phyloP scores from a whole-genome alignment of 164 flowering plant species.

The Houttuynia cordata region DNA sequence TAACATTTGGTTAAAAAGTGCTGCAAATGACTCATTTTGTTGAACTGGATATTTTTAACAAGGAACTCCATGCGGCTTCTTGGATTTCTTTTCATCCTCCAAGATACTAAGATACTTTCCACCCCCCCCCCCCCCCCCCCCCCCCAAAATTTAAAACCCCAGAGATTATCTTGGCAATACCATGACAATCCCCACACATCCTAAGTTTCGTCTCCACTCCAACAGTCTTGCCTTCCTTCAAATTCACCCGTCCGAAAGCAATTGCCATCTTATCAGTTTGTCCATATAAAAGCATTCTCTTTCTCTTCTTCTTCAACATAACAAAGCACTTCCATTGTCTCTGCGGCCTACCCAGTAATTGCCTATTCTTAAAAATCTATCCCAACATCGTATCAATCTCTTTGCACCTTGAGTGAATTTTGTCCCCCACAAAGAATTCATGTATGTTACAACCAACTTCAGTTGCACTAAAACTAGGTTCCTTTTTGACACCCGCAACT shows the following conservation, averaged over 20 bases:
- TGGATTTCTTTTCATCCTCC: too few species aligned
- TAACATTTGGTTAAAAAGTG: too few species aligned
- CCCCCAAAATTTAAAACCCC: too few species aligned
- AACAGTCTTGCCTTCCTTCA: slow-evolving; percentile 2
- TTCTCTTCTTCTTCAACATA: slow-evolving; percentile 44
- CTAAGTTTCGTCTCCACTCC: too few species aligned
- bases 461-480: slow-evolving; percentile 55
- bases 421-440: slow-evolving; percentile 41
- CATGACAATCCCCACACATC: too few species aligned
- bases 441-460: slow-evolving; percentile 43
- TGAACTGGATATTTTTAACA: too few species aligned
- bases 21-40: too few species aligned
- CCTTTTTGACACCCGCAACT: slow-evolving; percentile 28
- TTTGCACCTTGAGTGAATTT: slow-evolving; percentile 26
- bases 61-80: too few species aligned
- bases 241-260: slow-evolving; percentile 36
- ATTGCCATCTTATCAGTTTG: slow-evolving; percentile 45
- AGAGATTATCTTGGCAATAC: too few species aligned
- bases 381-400: slow-evolving; percentile 27
- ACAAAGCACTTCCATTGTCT: slow-evolving; percentile 31
- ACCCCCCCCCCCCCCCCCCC: too few species aligned
- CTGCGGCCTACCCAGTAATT: slow-evolving; percentile 30
- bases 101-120: too few species aligned
- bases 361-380: slow-evolving; percentile 30
- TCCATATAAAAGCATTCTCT: slow-evolving; percentile 27